Evolutionary conservation across 75 land plant species (phyloP).

Genomic region (Adiantum capillusveneris): DNA sequence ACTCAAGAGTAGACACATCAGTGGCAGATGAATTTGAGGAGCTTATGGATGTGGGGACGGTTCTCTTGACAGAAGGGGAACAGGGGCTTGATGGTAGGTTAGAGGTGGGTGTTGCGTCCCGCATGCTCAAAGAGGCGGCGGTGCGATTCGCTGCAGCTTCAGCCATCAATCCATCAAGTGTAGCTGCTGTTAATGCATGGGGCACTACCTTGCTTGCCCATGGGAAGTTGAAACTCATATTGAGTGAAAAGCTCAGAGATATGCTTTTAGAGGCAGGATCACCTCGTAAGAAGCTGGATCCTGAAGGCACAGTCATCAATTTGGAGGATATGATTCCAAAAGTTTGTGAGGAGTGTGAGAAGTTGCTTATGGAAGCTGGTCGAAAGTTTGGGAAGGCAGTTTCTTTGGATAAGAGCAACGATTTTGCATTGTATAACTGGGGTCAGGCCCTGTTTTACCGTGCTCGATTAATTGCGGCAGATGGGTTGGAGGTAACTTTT

Average conservation of each 20-base stretch:
- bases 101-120: slow-evolving; percentile 43
- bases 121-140: slow-evolving; percentile 50
- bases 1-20: no score
- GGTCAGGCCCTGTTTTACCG: slow-evolving; percentile 86
- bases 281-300: no score
- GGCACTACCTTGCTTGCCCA: slow-evolving; percentile 84
- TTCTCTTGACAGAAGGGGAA: slow-evolving; percentile 53
- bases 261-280: no score
- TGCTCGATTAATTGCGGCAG: slow-evolving; percentile 75
- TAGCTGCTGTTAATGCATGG: slow-evolving; percentile 63
- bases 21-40: slow-evolving; percentile 27
- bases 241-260: slow-evolving; percentile 51
- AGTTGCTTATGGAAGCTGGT: slow-evolving; percentile 81
- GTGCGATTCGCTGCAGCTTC: slow-evolving; percentile 52
- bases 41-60: slow-evolving; percentile 45
- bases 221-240: slow-evolving; percentile 73
- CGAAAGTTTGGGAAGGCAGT: slow-evolving; percentile 70
- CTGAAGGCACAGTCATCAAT: background rate
- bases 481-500: slow-evolving; percentile 43
- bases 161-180: slow-evolving; percentile 59
- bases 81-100: slow-evolving; percentile 31
- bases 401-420: slow-evolving; percentile 61
- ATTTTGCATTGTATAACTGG: slow-evolving; percentile 87
- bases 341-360: slow-evolving; percentile 83
- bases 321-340: slow-evolving; percentile 39